Percentiles rank a stretch among this genome's conserved stretches.
phyloP scores from a whole-genome alignment of 805 yeast genomes.

The Cyberlindnera mrakii region DNA sequence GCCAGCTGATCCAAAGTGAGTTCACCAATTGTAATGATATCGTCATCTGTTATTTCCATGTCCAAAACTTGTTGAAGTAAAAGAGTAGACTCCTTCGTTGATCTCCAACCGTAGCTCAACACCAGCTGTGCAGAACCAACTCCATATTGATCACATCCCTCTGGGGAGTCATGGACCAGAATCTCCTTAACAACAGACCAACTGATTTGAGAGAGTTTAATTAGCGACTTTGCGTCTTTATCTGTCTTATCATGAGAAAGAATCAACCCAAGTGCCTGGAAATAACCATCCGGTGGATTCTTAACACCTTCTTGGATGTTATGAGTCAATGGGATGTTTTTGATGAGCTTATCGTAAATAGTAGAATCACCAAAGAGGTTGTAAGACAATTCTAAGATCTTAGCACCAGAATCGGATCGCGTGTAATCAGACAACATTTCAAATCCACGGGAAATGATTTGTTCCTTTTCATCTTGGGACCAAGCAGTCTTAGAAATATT shows the following conservation, averaged over 20 bases:
- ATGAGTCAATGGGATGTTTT: conserved; percentile 29
- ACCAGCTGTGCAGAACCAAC: conserved; percentile 40
- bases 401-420: conserved; percentile 76
- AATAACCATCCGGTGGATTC: conserved; percentile 63
- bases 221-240: conserved; percentile 4
- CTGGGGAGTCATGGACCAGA: conserved; percentile 66
- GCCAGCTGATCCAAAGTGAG: conserved; percentile 61
- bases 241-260: conserved; percentile 21
- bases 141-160: conserved; percentile 47
- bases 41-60: conserved; percentile 17
- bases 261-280: conserved; percentile 49
- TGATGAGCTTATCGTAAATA: conserved; percentile 29
- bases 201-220: conserved; percentile 19
- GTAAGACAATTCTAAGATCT: conserved; percentile 47
- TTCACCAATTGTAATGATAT: conserved; percentile 37
- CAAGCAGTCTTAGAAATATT: conserved; percentile 25
- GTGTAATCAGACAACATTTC: conserved; percentile 42
- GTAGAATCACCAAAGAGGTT: conserved; percentile 28
- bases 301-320: conserved; percentile 39
- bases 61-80: conserved; percentile 43
- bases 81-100: conserved; percentile 67
- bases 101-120: conserved; percentile 74
- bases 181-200: conserved; percentile 36
- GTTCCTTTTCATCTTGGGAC: conserved; percentile 4
- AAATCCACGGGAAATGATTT: conserved; percentile 23